These are phyloP conservation scores for Lippia alba DNA, from an alignment of 305 asterid genomes.

Conservation along the genomic window DNA sequence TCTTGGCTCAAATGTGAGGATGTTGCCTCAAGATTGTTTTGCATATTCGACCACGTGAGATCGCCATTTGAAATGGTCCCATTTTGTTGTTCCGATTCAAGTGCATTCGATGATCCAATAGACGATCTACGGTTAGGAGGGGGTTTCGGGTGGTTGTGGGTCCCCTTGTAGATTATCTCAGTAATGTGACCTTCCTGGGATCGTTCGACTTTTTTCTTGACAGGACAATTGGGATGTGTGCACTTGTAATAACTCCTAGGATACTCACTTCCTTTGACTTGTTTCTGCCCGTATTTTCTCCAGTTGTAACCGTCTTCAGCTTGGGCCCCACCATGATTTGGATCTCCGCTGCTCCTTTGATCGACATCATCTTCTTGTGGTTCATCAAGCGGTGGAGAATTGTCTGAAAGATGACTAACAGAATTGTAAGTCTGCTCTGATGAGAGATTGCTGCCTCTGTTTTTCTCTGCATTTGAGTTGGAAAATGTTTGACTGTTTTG, in stretches of 20 bases:
- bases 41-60: slow-evolving; percentile 43
- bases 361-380: slow-evolving; percentile 49
- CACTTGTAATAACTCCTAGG: slow-evolving; percentile 64
- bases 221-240: slow-evolving; percentile 49
- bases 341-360: slow-evolving; percentile 49
- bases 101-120: slow-evolving; percentile 35
- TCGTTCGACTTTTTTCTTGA: slow-evolving; percentile 55
- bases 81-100: slow-evolving; percentile 33
- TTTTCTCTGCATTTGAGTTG: slow-evolving; percentile 45
- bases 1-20: slow-evolving; percentile 51
- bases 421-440: slow-evolving; percentile 47
- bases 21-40: slow-evolving; percentile 50
- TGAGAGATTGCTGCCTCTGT: slow-evolving; percentile 39
- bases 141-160: slow-evolving; percentile 58
- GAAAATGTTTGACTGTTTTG: slow-evolving; percentile 40
- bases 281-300: slow-evolving; percentile 69
- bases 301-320: slow-evolving; percentile 68
- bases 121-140: slow-evolving; percentile 41
- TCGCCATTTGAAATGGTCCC: slow-evolving; percentile 33
- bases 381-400: slow-evolving; percentile 54
- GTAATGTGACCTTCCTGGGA: slow-evolving; percentile 52
- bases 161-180: slow-evolving; percentile 52
- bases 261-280: slow-evolving; percentile 53
- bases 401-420: slow-evolving; percentile 37
- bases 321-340: slow-evolving; percentile 41